Evolutionary conservation across 768 basidiomycete species (phyloP).

Genomic region (Boletus reticuloceps): DNA sequence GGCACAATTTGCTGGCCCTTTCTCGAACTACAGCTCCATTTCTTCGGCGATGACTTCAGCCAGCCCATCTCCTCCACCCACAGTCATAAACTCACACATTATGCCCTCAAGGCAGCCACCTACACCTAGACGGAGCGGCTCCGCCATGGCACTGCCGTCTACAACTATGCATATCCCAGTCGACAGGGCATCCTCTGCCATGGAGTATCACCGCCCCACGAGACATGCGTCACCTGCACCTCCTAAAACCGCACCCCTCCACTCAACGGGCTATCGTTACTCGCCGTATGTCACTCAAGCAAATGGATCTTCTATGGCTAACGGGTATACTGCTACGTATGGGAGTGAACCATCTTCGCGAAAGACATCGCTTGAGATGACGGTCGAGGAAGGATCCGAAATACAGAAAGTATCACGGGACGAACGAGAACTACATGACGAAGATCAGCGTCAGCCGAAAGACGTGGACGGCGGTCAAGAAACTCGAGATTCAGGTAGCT

Average conservation of each 20-base stretch:
- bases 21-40: slow-evolving; percentile 91
- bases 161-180: slow-evolving; percentile 50
- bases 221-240: slow-evolving; percentile 54
- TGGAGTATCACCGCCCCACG: slow-evolving; percentile 60
- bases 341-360: slow-evolving; percentile 30
- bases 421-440: slow-evolving; percentile 6
- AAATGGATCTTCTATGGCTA: slow-evolving; percentile 29
- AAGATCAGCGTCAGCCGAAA: slow-evolving; percentile 1
- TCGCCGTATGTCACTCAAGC: slow-evolving; percentile 29
- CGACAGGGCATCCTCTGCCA: slow-evolving; percentile 74
- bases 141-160: slow-evolving; percentile 60
- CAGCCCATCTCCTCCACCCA: slow-evolving; percentile 73
- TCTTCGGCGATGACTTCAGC: slow-evolving; percentile 77
- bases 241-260: slow-evolving; percentile 53
- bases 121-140: slow-evolving; percentile 59
- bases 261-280: slow-evolving; percentile 31
- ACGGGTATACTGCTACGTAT: slow-evolving; percentile 37
- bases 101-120: slow-evolving; percentile 42
- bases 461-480: slow-evolving; percentile 32
- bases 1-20: slow-evolving; percentile 65
- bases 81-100: slow-evolving; percentile 38
- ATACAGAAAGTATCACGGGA: neutral
- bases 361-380: slow-evolving; percentile 31
- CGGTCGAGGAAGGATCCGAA: slow-evolving; percentile 25
- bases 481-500: slow-evolving; percentile 41